A percentile compares a stretch with the other conserved stretches of the same genome.
These are phyloP conservation scores for Rhododendron simsii DNA, from an alignment of 148 eudicot genomes.

Conservation along the genomic window DNA sequence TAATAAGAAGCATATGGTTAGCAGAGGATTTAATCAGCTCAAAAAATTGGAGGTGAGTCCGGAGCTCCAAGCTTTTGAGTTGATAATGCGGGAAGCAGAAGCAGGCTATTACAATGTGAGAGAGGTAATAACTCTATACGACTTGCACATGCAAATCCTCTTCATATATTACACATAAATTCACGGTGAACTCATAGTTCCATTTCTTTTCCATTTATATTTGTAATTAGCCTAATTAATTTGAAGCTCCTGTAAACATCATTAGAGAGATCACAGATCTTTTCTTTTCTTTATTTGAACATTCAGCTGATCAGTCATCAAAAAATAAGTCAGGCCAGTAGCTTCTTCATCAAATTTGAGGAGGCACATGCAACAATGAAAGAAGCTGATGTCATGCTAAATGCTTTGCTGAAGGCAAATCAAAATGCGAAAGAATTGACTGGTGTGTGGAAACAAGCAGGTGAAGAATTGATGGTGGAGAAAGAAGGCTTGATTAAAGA, in stretches of 20 bases:
- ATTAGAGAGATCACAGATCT: background rate
- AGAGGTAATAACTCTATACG: slow-evolving; percentile 21
- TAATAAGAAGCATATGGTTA: background rate
- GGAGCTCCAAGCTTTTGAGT: slow-evolving; percentile 3
- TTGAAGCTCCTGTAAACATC: background rate
- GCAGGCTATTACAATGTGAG: slow-evolving; percentile 11
- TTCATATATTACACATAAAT: background rate
- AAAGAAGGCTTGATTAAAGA: slow-evolving; percentile 37
- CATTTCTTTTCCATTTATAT: background rate
- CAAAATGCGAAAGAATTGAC: slow-evolving; percentile 34
- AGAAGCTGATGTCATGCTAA: slow-evolving; percentile 54
- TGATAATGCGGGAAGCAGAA: slow-evolving; percentile 12
- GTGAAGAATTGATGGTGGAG: slow-evolving; percentile 39
- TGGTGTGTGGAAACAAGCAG: slow-evolving; percentile 44
- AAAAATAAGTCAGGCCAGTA: slow-evolving; percentile 15
- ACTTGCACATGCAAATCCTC: background rate
- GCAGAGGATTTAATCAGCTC: slow-evolving; percentile 8
- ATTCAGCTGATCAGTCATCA: slow-evolving; percentile 23
- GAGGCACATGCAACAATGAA: slow-evolving; percentile 44
- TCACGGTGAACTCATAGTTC: background rate
- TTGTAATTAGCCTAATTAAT: background rate
- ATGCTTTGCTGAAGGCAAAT: slow-evolving; percentile 43
- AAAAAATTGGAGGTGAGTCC: background rate
- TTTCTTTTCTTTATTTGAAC: background rate
- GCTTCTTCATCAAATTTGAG: slow-evolving; percentile 43